Evolutionary conservation across 352 stramenopile genomes (phyloP).

Genomic region (Aphanomyces invadans): DNA sequence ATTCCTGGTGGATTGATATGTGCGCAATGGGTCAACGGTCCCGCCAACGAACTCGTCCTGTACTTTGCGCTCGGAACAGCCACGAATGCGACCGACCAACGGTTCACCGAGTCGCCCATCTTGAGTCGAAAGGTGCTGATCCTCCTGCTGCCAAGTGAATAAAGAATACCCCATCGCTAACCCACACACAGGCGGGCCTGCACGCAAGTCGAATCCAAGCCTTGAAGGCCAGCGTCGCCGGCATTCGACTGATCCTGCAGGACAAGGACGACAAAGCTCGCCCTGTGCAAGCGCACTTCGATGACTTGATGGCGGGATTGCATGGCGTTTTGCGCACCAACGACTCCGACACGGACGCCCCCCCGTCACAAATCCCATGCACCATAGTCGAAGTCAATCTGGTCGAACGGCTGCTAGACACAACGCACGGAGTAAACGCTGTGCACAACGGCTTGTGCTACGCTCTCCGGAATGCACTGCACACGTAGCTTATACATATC

Average conservation of each 20-base stretch:
- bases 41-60: not conserved
- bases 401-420: slow-evolving; percentile 2
- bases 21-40: slow-evolving; percentile 20
- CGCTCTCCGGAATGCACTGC: not conserved
- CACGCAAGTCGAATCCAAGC: not conserved
- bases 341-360: not conserved
- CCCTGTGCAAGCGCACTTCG: not conserved
- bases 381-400: not conserved
- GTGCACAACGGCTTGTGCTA: not conserved
- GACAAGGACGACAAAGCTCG: slow-evolving; percentile 15
- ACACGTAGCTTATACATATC: not conserved
- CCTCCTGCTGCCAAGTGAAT: too few relatives aligned
- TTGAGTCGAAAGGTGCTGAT: slow-evolving; percentile 12
- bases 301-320: not conserved
- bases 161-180: too few relatives aligned
- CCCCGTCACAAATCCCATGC: not conserved
- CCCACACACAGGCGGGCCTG: not conserved
- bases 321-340: not conserved
- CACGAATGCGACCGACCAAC: not conserved
- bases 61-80: slow-evolving; percentile 17
- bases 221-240: not conserved
- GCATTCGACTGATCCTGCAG: slow-evolving; percentile 7
- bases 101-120: slow-evolving; percentile 7
- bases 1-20: slow-evolving; percentile 22
- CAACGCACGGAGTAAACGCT: not conserved